Conservation (phyloP, 108 stramenopile species). For the Chaetoceros tenuissimus region DNA sequence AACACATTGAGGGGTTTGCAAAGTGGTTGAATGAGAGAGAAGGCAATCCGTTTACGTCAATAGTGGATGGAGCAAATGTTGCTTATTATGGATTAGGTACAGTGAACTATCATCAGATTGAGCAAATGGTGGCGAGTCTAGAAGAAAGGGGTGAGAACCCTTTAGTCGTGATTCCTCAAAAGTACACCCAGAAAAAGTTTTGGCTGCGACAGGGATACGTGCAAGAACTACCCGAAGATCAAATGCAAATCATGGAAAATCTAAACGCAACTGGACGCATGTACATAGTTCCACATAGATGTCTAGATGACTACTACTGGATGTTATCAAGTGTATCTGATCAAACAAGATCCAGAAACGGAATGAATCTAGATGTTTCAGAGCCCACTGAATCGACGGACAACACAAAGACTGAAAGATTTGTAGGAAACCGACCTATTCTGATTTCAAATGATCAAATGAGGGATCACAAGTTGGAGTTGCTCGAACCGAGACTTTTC, state of each 20-base stretch:
- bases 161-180: conserved; percentile 15
- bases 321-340: conserved; percentile 70
- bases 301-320: conserved; percentile 82
- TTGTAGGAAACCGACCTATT: conserved; percentile 69
- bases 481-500: conserved; percentile 71
- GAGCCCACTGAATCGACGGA: conserved; percentile 40
- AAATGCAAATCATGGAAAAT: conserved; percentile 21
- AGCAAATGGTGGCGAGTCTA: conserved; percentile 33
- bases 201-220: conserved; percentile 24
- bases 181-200: conserved; percentile 34
- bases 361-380: conserved; percentile 28
- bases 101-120: conserved; percentile 59
- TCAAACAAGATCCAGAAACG: conserved; percentile 41
- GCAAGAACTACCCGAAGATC: conserved; percentile 30
- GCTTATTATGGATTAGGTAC: conserved; percentile 64
- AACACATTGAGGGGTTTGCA: not conserved
- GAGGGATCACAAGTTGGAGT: conserved; percentile 72
- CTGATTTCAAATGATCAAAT: conserved; percentile 81
- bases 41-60: conserved; percentile 73
- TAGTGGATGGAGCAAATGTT: conserved; percentile 75
- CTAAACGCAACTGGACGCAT: conserved; percentile 28
- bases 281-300: conserved; percentile 47
- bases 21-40: conserved; percentile 16
- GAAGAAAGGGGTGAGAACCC: conserved; percentile 1
- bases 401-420: conserved; percentile 38